Conservation (phyloP, 1,139 yeast species). For the Hyphopichia burtonii region DNA sequence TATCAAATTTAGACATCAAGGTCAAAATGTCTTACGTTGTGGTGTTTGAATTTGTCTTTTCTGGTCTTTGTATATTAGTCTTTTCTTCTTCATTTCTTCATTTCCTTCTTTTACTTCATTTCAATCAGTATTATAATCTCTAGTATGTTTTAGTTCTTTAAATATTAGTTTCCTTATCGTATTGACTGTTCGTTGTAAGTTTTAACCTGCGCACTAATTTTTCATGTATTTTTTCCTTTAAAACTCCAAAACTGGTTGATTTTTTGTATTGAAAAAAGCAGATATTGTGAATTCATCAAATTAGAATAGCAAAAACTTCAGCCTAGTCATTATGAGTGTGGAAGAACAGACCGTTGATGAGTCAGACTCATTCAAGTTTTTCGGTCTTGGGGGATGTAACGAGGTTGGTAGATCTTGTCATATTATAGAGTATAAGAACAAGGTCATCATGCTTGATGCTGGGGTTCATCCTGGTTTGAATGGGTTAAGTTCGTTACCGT, state of each 20-base stretch:
- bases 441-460: slow-evolving; percentile 96
- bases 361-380: slow-evolving; percentile 61
- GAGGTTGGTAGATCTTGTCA: slow-evolving; percentile 98
- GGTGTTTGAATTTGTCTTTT: slow-evolving; percentile 49
- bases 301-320: not conserved
- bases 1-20: slow-evolving; percentile 83
- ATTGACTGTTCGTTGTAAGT: not conserved
- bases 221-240: not conserved
- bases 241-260: no score
- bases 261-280: no score
- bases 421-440: slow-evolving; percentile 86
- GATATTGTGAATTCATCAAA: no score
- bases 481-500: slow-evolving; percentile 90
- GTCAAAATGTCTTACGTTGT: slow-evolving; percentile 78
- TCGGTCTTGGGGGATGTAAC: slow-evolving; percentile 99
- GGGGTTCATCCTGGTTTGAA: slow-evolving; percentile 96
- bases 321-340: slow-evolving; percentile 6
- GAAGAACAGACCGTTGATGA: slow-evolving; percentile 7
- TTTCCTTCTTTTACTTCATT: not conserved
- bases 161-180: not conserved
- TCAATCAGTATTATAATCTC: not conserved
- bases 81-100: not conserved
- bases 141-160: not conserved
- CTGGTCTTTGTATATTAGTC: not conserved
- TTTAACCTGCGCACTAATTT: not conserved